A percentile compares a stretch with the other conserved stretches of the same genome.
Conservation (phyloP, 371 early-diverging fungal genomes). For the Zancudomyces culisetae region DNA sequence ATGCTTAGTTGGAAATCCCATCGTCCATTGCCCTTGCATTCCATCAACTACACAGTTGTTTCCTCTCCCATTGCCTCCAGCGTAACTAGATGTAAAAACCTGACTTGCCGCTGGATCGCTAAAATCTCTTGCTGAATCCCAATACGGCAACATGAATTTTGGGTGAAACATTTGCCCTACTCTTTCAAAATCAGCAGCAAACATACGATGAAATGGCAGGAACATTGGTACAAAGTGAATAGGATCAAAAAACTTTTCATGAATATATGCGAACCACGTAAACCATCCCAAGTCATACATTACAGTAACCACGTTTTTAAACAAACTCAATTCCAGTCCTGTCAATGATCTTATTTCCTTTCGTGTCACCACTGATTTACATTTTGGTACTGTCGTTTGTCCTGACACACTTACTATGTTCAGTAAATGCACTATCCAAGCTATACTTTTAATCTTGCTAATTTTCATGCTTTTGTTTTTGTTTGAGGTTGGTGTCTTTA, state of each 20-base stretch:
- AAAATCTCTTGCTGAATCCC: slow-evolving; percentile 19
- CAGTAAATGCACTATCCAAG: no score
- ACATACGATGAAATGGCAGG: slow-evolving; percentile 18
- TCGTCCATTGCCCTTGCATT: slow-evolving; percentile 6
- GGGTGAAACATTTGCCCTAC: slow-evolving; percentile 14
- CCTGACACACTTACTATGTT: no score
- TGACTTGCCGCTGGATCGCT: slow-evolving; percentile 14
- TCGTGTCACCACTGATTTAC: slow-evolving; percentile 13
- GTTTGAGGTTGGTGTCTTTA: no score
- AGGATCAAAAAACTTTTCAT: slow-evolving; percentile 4
- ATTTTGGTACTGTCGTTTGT: slow-evolving; percentile 1
- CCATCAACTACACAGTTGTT: slow-evolving; percentile 16
- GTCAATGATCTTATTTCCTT: slow-evolving; percentile 24
- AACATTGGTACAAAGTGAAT: slow-evolving; percentile 17
- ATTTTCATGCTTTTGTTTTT: no score
- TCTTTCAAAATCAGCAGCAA: slow-evolving; percentile 18
- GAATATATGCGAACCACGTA: slow-evolving; percentile 18
- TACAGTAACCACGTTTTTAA: slow-evolving; percentile 12
- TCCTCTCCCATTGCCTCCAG: slow-evolving; percentile 15
- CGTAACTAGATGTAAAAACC: slow-evolving; percentile 5
- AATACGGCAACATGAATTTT: slow-evolving; percentile 15
- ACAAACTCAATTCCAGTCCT: slow-evolving; percentile 17
- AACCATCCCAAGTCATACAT: slow-evolving; percentile 13
- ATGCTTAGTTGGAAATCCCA: slow-evolving; percentile 11
- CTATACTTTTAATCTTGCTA: no score